Percentiles rank a stretch among this genome's conserved stretches.
phyloP scores from a whole-genome alignment of 768 basidiomycete species.

The Serendipita sp. region DNA sequence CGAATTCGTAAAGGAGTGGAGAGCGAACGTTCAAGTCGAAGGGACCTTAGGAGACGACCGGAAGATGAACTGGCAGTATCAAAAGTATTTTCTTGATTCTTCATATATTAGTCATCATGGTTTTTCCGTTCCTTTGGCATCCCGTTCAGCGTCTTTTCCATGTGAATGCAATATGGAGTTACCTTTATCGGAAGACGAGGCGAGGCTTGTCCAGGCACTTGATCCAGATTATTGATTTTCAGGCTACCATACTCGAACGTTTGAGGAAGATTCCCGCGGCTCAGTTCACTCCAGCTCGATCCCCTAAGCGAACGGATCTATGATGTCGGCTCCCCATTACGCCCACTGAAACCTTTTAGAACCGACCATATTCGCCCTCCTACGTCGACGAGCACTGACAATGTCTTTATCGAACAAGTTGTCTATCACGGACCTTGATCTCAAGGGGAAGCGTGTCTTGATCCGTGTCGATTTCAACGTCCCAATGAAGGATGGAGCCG shows the following conservation, averaged over 20 bases:
- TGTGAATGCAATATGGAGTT: background rate
- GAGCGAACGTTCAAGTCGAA: conserved; percentile 45
- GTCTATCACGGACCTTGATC: conserved; percentile 76
- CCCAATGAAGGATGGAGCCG: conserved; percentile 70
- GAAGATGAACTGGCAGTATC: conserved; percentile 73
- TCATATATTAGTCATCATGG: background rate
- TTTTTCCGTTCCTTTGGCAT: background rate
- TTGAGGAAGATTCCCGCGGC: background rate
- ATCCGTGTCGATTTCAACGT: conserved; percentile 97
- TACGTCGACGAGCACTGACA: conserved; percentile 15
- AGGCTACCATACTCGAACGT: background rate
- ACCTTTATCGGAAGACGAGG: background rate
- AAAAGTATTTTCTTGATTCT: conserved; percentile 71
- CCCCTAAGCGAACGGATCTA: background rate
- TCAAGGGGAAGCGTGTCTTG: conserved; percentile 78
- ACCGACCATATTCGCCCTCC: background rate
- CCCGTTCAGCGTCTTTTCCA: background rate
- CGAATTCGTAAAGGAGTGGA: conserved; percentile 66
- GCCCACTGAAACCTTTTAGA: conserved; percentile 1
- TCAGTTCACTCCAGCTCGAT: background rate
- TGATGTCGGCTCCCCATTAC: conserved; percentile 7
- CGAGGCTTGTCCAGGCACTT: background rate
- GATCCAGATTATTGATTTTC: too few relatives aligned
- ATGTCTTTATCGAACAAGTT: conserved; percentile 96
- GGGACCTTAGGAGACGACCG: conserved; percentile 42